Percentiles rank a stretch among this genome's conserved stretches.
phyloP scores from a whole-genome alignment of 768 basidiomycete genomes.

The Clitopilus hobsonii region DNA sequence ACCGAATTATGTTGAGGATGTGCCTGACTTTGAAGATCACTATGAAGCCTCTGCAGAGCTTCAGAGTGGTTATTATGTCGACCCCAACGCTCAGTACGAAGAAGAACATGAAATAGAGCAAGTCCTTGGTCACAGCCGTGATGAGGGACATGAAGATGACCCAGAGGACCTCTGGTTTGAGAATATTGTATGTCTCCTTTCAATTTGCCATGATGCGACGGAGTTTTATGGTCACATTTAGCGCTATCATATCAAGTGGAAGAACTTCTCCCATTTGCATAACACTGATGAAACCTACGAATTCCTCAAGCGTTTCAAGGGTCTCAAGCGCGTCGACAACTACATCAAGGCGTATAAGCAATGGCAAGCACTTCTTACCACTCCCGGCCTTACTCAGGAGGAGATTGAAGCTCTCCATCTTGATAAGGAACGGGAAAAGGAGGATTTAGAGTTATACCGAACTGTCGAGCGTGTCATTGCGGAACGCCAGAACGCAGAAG shows the following conservation, averaged over 20 bases:
- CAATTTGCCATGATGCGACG: constrained; percentile 3
- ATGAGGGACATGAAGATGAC: constrained; percentile 76
- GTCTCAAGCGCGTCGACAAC: constrained; percentile 96
- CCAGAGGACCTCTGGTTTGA: constrained; percentile 79
- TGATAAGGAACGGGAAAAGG: constrained; percentile 86
- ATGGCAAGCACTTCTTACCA: constrained; percentile 62
- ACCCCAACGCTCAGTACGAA: constrained; percentile 47
- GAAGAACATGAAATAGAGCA: constrained; percentile 90
- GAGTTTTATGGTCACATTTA: constrained; percentile 25
- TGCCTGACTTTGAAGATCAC: constrained; percentile 72
- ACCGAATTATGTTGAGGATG: constrained; percentile 82
- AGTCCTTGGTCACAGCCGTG: constrained; percentile 81
- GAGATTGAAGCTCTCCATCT: constrained; percentile 86
- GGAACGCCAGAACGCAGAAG: constrained; percentile 59
- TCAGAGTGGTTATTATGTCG: constrained; percentile 49
- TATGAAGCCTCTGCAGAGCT: constrained; percentile 57
- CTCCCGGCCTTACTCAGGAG: constrained; percentile 72
- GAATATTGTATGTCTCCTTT: constrained; percentile 66
- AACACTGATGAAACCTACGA: constrained; percentile 99
- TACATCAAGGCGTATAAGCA: constrained; percentile 90
- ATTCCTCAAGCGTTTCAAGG: constrained; percentile 92
- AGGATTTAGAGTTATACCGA: constrained; percentile 88
- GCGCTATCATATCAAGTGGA: constrained; percentile 99
- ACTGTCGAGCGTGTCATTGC: constrained; percentile 88
- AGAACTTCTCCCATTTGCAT: constrained; percentile 95